These are phyloP conservation scores for Raphidocelis subcapitata DNA, from an alignment of 139 green algal genomes.

Conservation along the genomic window DNA sequence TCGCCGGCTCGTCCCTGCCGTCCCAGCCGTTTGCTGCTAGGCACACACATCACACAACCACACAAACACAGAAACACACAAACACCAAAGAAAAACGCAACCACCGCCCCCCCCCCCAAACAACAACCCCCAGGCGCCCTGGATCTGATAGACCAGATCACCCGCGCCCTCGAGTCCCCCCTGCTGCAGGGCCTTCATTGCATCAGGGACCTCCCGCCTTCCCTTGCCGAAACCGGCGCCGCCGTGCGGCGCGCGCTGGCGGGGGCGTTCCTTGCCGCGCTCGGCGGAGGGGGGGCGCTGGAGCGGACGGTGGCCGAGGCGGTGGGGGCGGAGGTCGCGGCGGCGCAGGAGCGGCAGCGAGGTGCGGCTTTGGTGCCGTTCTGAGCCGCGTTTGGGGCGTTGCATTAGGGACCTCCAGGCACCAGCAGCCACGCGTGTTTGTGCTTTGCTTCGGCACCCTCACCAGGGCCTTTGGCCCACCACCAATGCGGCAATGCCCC, in stretches of 20 bases:
- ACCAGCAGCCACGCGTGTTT: too few relatives aligned
- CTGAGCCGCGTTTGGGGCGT: background rate
- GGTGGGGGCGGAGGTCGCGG: background rate
- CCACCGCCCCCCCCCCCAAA: background rate
- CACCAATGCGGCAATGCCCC: too few relatives aligned
- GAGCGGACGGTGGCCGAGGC: background rate
- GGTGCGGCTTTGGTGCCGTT: too few relatives aligned
- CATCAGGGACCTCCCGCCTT: conserved; percentile 43
- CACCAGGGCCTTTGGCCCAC: too few relatives aligned
- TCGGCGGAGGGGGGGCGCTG: background rate
- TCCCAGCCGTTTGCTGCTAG: too few relatives aligned
- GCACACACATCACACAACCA: too few relatives aligned
- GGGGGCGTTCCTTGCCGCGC: conserved; percentile 42
- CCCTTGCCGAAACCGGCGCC: conserved; percentile 47
- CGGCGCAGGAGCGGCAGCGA: background rate
- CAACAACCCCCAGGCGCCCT: conserved; percentile 37
- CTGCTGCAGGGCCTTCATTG: conserved; percentile 44
- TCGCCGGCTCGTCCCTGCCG: too few relatives aligned
- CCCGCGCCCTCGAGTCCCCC: conserved; percentile 35
- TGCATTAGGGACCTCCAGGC: too few relatives aligned
- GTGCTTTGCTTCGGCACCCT: too few relatives aligned
- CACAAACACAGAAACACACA: too few relatives aligned
- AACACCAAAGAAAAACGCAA: too few relatives aligned
- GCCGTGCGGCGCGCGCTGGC: conserved; percentile 42
- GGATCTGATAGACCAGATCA: conserved; percentile 67